Base-by-base conservation (phyloP, 306 rosid genomes). In the Vigna angularis region DNA sequence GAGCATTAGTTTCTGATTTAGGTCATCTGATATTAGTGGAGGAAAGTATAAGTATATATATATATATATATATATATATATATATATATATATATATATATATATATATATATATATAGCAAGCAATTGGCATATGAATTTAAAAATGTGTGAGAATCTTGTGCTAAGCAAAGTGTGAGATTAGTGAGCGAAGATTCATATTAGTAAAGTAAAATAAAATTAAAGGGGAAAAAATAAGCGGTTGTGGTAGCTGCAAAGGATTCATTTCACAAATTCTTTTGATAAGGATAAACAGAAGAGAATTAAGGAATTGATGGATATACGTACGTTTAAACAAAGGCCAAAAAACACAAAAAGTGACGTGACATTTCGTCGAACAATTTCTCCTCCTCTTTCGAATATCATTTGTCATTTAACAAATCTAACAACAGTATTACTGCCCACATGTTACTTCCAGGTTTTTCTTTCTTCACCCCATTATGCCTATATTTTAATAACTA, bases 341-440 rank as follows among this genome's bases (percentile, higher is more conserved):
- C 10, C 38, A 72, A 52, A 34, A 22, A 56, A 2, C 26, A 34
- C 5, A 62, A 79, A 77, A 53, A 6, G 78, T 58, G 82, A 88
- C 38, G 69, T 73, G 86, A 88, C 83, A 53, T 51, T 81, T 83
- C 82, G 45, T 65, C 4, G 76, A 76, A 83, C 81, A 77, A 85
- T 70, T 63, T 28, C 36, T 62, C 36, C 72, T 68, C 18, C 52
- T 45, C 32, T 73, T 67, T 56, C 65, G 82, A 86, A 85, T 76
- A 5, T 34, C 38, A 34, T 34, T 34, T 34, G 0, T 34, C 47
- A 53, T 49, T 45, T 72, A 62, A 40, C 9, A 40, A 64, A 32
- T 62, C 12, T 1, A 30, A 14, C 2, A 28, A 64, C 8, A 36
- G 47, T 14, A 0, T 10, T 32, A 32, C 6, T 32, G 36, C 6